phyloP scores from a whole-genome alignment of 1,139 yeast genomes.

The Meyerozyma sp. region DNA sequence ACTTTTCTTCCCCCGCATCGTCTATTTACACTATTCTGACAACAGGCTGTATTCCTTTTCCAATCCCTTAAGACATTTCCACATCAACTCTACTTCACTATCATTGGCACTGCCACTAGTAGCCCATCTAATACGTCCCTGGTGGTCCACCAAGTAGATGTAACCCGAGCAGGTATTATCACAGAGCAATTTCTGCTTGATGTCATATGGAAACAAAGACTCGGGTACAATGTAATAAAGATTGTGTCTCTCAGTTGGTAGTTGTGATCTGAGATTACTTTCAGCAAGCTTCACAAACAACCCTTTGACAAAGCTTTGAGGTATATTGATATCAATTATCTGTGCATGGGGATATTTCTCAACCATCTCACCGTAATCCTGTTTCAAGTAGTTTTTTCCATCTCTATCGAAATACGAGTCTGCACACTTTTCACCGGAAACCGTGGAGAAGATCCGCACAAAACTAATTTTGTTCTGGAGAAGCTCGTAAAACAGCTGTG shows the following conservation, averaged over 20 bases:
- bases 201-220: constrained; percentile 51
- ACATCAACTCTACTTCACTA: constrained; percentile 55
- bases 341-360: constrained; percentile 50
- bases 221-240: constrained; percentile 63
- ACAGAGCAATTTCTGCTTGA: constrained; percentile 58
- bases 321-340: constrained; percentile 68
- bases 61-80: constrained; percentile 61
- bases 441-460: constrained; percentile 61
- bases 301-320: constrained; percentile 68
- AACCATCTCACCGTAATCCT: constrained; percentile 24
- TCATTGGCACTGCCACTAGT: constrained; percentile 76
- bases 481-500: constrained; percentile 27
- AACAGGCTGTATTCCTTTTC: constrained; percentile 22
- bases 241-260: constrained; percentile 48
- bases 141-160: constrained; percentile 67
- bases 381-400: constrained; percentile 30
- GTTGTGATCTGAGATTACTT: constrained; percentile 33
- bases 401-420: constrained; percentile 49
- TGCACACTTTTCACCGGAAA: constrained; percentile 68
- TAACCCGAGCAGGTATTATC: constrained; percentile 83
- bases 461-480: constrained; percentile 51
- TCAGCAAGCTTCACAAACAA: constrained; percentile 53
- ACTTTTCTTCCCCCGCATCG: not conserved
- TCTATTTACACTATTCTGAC: constrained; percentile 1
- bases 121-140: constrained; percentile 84